Evolutionary conservation across 2,329 filamentous ascomycete species (phyloP).

Genomic region (Talaromyces funiculosus): DNA sequence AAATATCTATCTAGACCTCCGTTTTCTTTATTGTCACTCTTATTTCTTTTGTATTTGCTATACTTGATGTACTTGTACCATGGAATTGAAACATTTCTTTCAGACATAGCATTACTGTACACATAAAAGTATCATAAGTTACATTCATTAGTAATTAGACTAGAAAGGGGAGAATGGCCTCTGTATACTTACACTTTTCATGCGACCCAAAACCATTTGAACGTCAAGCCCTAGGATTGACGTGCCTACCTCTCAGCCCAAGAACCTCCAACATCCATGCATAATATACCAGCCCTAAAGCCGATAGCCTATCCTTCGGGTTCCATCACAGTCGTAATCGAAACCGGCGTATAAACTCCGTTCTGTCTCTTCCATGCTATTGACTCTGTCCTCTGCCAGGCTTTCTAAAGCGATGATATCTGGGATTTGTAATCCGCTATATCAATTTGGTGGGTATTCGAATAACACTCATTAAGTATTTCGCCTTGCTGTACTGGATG

Average conservation of each 20-base stretch:
- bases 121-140: too few relatives aligned
- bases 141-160: too few relatives aligned
- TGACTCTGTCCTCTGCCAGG: not conserved
- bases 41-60: not conserved
- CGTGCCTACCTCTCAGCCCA: not conserved
- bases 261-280: constrained; percentile 4
- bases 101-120: too few relatives aligned
- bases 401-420: not conserved
- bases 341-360: constrained; percentile 4
- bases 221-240: not conserved
- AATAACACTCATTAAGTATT: not conserved
- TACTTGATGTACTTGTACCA: constrained; percentile 9
- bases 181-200: too few relatives aligned
- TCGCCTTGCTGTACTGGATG: constrained; percentile 18
- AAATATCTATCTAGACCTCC: constrained; percentile 4
- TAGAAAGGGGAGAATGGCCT: not conserved
- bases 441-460: not conserved
- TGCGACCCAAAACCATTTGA: too few relatives aligned
- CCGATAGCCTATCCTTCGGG: not conserved
- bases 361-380: not conserved
- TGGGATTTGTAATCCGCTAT: too few relatives aligned
- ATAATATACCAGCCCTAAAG: not conserved
- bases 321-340: not conserved
- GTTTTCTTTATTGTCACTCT: not conserved
- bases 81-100: not conserved